phyloP scores from a whole-genome alignment of 2,329 filamentous ascomycete species.

The Pyrenophora seminiperda region DNA sequence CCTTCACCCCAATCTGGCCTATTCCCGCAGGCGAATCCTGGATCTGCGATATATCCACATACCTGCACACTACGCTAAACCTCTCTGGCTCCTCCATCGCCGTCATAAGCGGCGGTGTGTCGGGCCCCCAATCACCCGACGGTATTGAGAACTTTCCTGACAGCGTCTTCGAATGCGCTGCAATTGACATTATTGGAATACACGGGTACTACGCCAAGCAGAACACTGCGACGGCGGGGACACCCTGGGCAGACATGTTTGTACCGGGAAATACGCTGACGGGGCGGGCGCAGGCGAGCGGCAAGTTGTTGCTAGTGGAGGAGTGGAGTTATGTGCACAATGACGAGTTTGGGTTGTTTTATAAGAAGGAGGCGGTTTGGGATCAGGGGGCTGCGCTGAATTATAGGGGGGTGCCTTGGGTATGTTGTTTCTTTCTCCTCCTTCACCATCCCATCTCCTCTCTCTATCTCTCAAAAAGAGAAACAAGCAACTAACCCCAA shows the following conservation, averaged over 20 bases:
- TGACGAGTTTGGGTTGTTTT: constrained; percentile 26
- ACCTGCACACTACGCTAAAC: constrained; percentile 37
- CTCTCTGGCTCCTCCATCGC: constrained; percentile 39
- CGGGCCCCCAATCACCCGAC: constrained; percentile 31
- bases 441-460: background rate
- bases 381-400: constrained; percentile 46
- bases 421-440: constrained; percentile 11
- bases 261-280: constrained; percentile 43
- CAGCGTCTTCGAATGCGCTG: constrained; percentile 38
- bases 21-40: constrained; percentile 43
- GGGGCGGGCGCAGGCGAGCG: constrained; percentile 24
- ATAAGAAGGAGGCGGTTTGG: constrained; percentile 42
- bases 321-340: constrained; percentile 41
- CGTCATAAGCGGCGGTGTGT: constrained; percentile 45
- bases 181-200: constrained; percentile 43
- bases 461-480: background rate
- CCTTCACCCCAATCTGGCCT: constrained; percentile 43
- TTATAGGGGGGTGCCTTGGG: constrained; percentile 45
- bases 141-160: constrained; percentile 42
- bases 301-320: constrained; percentile 43
- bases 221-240: constrained; percentile 35
- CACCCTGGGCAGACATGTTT: constrained; percentile 43
- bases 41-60: constrained; percentile 44
- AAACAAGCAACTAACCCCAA: constrained; percentile 1
- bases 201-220: constrained; percentile 41